Evolutionary conservation across 306 rosid genomes (phyloP).

Genomic region (Cucurbita maxima): DNA sequence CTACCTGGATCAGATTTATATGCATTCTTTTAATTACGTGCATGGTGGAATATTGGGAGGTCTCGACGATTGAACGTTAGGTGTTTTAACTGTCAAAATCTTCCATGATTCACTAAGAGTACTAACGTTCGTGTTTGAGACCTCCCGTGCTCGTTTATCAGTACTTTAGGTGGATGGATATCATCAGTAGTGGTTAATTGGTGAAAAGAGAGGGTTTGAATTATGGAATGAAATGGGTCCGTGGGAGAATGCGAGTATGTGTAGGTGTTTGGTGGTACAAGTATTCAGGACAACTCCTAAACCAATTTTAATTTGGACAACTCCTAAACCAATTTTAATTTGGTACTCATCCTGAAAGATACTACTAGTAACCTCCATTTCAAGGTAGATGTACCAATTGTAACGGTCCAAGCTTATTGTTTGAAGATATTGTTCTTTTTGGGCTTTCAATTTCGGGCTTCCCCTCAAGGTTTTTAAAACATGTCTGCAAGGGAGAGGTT

Average conservation of each 20-base stretch:
- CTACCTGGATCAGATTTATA: not conserved
- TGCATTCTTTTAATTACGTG: not conserved
- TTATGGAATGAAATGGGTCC: not conserved
- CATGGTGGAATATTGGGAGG: not conserved
- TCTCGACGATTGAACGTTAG: not conserved
- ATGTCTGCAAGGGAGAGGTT: too few species aligned
- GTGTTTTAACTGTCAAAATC: not conserved
- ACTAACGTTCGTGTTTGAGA: not conserved
- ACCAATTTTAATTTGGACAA: too few species aligned
- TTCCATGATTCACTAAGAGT: not conserved
- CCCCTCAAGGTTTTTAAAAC: too few species aligned
- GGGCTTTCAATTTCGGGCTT: too few species aligned
- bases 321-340: too few species aligned
- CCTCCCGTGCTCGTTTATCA: not conserved
- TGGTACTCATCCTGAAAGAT: not conserved
- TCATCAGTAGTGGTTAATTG: not conserved
- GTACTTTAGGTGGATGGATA: too few species aligned
- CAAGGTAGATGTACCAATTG: too few species aligned
- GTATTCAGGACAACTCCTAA: too few species aligned
- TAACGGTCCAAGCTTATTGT: too few species aligned
- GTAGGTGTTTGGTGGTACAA: not conserved
- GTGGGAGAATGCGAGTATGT: not conserved
- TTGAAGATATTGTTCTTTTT: too few species aligned
- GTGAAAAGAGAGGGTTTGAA: not conserved
- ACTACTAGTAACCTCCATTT: too few species aligned